Evolutionary conservation across 2,329 filamentous ascomycete species (phyloP), one percentile per base, ranked within the genome.

Genomic region (Aureobasidium sp.): DNA sequence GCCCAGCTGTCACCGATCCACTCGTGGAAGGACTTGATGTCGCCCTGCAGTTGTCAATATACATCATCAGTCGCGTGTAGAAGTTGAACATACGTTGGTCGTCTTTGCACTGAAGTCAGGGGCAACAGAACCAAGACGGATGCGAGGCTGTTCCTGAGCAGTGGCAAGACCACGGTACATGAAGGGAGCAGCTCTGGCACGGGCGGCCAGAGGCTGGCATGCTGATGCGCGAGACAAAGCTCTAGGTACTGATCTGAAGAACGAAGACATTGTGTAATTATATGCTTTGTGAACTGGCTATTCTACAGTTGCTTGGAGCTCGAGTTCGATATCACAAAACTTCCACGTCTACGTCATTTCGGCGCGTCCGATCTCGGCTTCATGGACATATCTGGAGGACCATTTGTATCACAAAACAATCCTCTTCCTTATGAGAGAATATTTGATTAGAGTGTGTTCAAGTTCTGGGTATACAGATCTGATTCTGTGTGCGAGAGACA

Each of bases 71-170:
- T 38, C 18, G 18, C 31, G 8, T n/a, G 8, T 20, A 50, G 6
- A 16, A n/a, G 23, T 40, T 3, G 33, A 38, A 18, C 40, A n/a
- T 66, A 64, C 76, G 72, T 88, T 84, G 67, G 93, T 95, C 69
- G 92, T 95, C 71, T 95, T 90, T 75, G 92, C 93, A 82, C 92
- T 82, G 87, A 96, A 96, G 86, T 95, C 94, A 75, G 93, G 93
- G 71, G 93, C 93, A 88, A 70, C 66, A 9, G 80, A 80, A 38
- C 82, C 82, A 47, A 84, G 73, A 27, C 82, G 78, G 38, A 84
- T 72, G 48, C 80, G 77, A 33, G 80, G 80, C 74, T 77, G 73
- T 64, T 72, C 73, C 48, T 76, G 71, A 25, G 78, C 75, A 33
- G 77, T 76, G 36, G 75, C 72, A 33, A 80, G 69, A 45, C 73